Evolutionary conservation across 2,329 filamentous ascomycete genomes (phyloP).

Genomic region (Colletotrichum sp.): DNA sequence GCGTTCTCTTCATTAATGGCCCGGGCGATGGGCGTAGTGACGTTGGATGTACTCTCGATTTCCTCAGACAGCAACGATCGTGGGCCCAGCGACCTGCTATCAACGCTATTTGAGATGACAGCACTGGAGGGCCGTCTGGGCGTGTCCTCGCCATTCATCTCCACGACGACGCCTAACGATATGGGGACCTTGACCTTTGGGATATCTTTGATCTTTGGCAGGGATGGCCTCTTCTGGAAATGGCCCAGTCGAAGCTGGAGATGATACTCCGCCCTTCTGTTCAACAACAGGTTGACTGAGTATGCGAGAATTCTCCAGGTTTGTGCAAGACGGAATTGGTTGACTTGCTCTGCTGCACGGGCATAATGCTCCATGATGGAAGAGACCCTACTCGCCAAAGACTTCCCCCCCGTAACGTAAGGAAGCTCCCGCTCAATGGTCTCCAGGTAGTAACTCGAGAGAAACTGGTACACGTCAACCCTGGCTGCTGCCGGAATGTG

Average conservation of each 20-base stretch:
- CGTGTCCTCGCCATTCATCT: conserved; percentile 40
- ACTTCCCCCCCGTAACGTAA: conserved; percentile 34
- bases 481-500: conserved; percentile 57
- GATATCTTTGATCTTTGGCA: conserved; percentile 31
- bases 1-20: conserved; percentile 47
- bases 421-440: conserved; percentile 57
- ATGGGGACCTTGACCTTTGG: conserved; percentile 29
- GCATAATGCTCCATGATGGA: conserved; percentile 63
- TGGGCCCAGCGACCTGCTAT: conserved; percentile 35
- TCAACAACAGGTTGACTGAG: conserved; percentile 59
- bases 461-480: conserved; percentile 59
- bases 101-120: conserved; percentile 31
- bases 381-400: conserved; percentile 52
- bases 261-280: conserved; percentile 62
- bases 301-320: conserved; percentile 68
- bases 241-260: conserved; percentile 52
- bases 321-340: conserved; percentile 65
- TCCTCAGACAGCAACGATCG: conserved; percentile 60
- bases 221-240: conserved; percentile 34
- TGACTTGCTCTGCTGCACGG: conserved; percentile 59
- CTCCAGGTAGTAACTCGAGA: conserved; percentile 62
- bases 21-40: conserved; percentile 63
- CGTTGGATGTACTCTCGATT: conserved; percentile 67
- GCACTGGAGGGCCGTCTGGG: conserved; percentile 33
- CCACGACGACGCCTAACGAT: conserved; percentile 26